These are phyloP conservation scores for Amaranthus hypochondriacus DNA, from an alignment of 148 eudicot species.

Conservation along the genomic window DNA sequence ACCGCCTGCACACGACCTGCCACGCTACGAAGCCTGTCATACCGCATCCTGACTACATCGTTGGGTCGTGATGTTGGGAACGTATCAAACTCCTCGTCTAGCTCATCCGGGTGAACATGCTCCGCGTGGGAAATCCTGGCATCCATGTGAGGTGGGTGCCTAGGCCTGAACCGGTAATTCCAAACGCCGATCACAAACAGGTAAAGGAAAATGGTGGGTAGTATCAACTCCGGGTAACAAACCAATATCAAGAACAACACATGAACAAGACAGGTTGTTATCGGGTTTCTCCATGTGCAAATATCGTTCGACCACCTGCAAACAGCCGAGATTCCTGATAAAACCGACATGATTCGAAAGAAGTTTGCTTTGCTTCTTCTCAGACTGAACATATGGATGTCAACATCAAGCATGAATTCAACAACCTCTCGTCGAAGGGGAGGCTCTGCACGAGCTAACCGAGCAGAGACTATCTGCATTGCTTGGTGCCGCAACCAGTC, in stretches of 20 bases:
- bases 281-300: slow-evolving; percentile 77
- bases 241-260: slow-evolving; percentile 72
- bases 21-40: slow-evolving; percentile 70
- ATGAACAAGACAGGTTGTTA: slow-evolving; percentile 81
- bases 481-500: slow-evolving; percentile 92
- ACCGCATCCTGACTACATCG: slow-evolving; percentile 63
- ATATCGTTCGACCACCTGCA: slow-evolving; percentile 60
- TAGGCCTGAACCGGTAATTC: slow-evolving; percentile 79
- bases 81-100: slow-evolving; percentile 84
- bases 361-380: slow-evolving; percentile 91
- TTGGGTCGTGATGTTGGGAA: slow-evolving; percentile 69
- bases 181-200: slow-evolving; percentile 81
- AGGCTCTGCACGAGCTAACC: slow-evolving; percentile 77
- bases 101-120: slow-evolving; percentile 60
- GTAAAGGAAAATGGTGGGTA: slow-evolving; percentile 86
- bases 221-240: slow-evolving; percentile 81
- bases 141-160: slow-evolving; percentile 90
- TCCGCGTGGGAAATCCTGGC: slow-evolving; percentile 85
- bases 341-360: slow-evolving; percentile 63
- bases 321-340: slow-evolving; percentile 58
- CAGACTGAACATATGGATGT: slow-evolving; percentile 77
- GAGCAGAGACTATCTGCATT: slow-evolving; percentile 72
- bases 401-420: slow-evolving; percentile 89
- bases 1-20: slow-evolving; percentile 80
- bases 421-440: slow-evolving; percentile 73